These are phyloP conservation scores for Inga leiocalycina DNA, from an alignment of 306 rosid genomes.

Conservation along the genomic window DNA sequence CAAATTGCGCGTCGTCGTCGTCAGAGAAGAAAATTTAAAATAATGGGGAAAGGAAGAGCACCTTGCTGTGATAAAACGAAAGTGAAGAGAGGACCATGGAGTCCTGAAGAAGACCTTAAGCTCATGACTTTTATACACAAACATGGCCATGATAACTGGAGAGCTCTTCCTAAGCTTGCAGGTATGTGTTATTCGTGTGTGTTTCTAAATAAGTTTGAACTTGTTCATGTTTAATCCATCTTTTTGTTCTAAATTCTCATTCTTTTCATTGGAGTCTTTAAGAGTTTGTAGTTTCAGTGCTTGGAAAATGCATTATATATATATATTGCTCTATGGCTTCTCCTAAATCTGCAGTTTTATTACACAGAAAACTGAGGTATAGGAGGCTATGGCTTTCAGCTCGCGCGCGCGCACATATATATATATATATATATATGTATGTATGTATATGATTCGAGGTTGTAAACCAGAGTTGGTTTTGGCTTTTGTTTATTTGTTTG, in stretches of 20 bases:
- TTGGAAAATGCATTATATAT: slow-evolving; percentile 12
- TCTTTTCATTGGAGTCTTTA: slow-evolving; percentile 8
- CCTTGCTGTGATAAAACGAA: slow-evolving; percentile 90
- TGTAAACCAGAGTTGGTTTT: too few relatives aligned
- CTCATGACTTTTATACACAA: slow-evolving; percentile 86
- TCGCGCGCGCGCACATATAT: too few relatives aligned
- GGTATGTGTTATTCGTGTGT: slow-evolving; percentile 42
- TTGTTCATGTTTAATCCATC: not conserved
- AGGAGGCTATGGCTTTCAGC: not conserved
- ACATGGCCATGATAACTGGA: slow-evolving; percentile 95
- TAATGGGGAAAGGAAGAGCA: slow-evolving; percentile 94
- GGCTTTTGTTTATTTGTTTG: too few relatives aligned
- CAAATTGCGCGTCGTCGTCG: not conserved
- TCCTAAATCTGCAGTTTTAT: not conserved
- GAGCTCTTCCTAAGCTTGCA: slow-evolving; percentile 91
- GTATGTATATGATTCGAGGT: too few relatives aligned
- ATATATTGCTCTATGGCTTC: not conserved
- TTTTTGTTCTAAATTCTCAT: not conserved
- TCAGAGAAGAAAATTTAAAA: not conserved
- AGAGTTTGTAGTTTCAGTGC: not conserved
- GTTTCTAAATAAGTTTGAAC: not conserved
- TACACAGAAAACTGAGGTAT: not conserved
- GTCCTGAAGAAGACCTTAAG: slow-evolving; percentile 80
- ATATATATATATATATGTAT: too few relatives aligned
- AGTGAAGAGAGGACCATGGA: slow-evolving; percentile 99